Base-by-base conservation (phyloP, 768 basidiomycete species). In the Suillus ampliporus region DNA sequence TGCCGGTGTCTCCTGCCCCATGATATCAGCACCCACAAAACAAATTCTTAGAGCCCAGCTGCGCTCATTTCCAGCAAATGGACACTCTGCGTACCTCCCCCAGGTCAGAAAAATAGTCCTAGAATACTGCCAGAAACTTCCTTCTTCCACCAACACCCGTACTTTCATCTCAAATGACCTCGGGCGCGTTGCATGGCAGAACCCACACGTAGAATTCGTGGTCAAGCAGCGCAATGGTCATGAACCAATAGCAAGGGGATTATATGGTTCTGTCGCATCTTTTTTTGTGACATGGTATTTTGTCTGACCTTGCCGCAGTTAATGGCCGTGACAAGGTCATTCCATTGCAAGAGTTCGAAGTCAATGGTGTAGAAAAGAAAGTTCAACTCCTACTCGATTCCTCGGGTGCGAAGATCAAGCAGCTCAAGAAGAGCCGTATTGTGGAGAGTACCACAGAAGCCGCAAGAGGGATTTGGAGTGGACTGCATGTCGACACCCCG, bases 281-380 rank as follows among this genome's bases (percentile, higher is more conserved):
- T 67, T 48, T n/a, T 68, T 62, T 13, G 26, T 60, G 26, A 52
- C 40, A 14, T 52, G 38, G n/a, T 26, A 46, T 8, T 38, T 21
- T 51, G 31, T 63, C 65, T 71, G 63, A 70, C 66, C 65, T 19
- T 35, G 35, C 58, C 61, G 17, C 73, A 97, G 95, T 87, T 69
- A 96, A 95, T 76, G 84, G 87, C 74, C 84, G 92, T 60, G 92
- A 94, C 77, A 97, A 97, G 79, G 94, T 94, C 72, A 84, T 97
- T 53, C 84, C 90, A 56, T 81, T 96, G 50, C 89, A 91, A 64
- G 83, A 83, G 40, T 85, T 94, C 64, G 86, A 93, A 70, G 87
- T 89, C 62, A 87, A 83, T 52, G 87, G 84, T 26, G 87, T 97
- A 69, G 82, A 86, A 66, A 80, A 86, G 73, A 97, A 96, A 77